A percentile compares a stretch with the other conserved stretches of the same genome.
These are phyloP conservation scores for Nannochloris sp. DNA, from an alignment of 139 green algal species.

Conservation along the genomic window DNA sequence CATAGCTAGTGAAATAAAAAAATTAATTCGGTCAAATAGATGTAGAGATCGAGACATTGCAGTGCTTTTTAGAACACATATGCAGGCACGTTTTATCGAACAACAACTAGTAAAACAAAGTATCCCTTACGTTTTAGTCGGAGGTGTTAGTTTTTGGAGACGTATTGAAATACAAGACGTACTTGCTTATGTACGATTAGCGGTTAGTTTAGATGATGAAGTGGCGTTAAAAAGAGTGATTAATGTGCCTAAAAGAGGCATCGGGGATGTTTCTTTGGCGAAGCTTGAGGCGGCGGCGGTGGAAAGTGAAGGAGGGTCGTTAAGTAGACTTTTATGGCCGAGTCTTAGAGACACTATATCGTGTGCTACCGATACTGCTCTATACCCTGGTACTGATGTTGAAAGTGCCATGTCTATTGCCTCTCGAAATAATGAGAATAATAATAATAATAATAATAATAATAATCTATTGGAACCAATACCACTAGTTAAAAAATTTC, in stretches of 20 bases:
- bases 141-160: slow-evolving; percentile 44
- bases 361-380: too few species aligned
- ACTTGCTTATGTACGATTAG: slow-evolving; percentile 49
- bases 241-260: slow-evolving; percentile 38
- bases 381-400: too few species aligned
- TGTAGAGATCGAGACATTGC: slow-evolving; percentile 30
- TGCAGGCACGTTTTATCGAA: slow-evolving; percentile 31
- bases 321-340: too few species aligned
- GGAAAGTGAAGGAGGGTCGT: not conserved
- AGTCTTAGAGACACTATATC: too few species aligned
- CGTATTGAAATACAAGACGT: slow-evolving; percentile 45
- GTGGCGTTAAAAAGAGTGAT: slow-evolving; percentile 44
- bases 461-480: too few species aligned
- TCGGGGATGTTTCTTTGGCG: slow-evolving; percentile 12
- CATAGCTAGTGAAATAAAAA: not conserved
- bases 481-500: too few species aligned
- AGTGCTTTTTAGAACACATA: slow-evolving; percentile 40
- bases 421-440: too few species aligned
- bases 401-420: too few species aligned
- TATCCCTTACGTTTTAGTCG: slow-evolving; percentile 40
- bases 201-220: slow-evolving; percentile 31
- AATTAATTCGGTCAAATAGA: not conserved
- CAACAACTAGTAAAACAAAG: slow-evolving; percentile 16
- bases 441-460: too few species aligned
- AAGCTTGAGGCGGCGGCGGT: not conserved